Conservation (phyloP, 2,329 filamentous ascomycete genomes). For the Xylaria sp. region DNA sequence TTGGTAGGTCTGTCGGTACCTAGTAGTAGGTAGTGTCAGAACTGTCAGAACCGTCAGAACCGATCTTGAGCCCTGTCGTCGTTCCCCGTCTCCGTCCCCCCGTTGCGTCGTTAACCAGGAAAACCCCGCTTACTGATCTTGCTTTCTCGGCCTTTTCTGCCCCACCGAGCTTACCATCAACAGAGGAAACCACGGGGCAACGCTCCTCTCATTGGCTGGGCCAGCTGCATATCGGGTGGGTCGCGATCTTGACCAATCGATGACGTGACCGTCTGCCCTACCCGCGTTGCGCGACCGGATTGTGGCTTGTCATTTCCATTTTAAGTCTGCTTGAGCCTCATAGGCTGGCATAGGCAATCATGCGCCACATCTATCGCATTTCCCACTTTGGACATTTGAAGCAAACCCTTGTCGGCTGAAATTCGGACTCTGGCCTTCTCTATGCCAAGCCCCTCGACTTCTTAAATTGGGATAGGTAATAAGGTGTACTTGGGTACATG, state of each 20-base stretch:
- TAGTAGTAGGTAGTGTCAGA: too few relatives aligned
- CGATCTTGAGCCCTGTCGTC: too few relatives aligned
- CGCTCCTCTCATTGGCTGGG: slow-evolving; percentile 52
- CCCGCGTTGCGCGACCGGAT: slow-evolving; percentile 27
- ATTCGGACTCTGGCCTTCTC: background rate
- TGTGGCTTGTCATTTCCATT: slow-evolving; percentile 17
- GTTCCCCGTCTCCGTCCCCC: background rate
- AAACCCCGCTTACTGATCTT: slow-evolving; percentile 33
- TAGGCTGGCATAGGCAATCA: too few relatives aligned
- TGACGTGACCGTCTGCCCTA: slow-evolving; percentile 37
- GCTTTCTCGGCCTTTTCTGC: slow-evolving; percentile 19
- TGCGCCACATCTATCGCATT: slow-evolving; percentile 12
- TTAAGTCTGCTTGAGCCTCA: slow-evolving; percentile 16
- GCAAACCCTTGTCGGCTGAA: background rate
- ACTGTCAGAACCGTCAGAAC: too few relatives aligned
- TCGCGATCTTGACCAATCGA: slow-evolving; percentile 32
- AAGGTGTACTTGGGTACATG: background rate
- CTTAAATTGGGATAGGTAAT: background rate
- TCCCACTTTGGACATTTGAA: background rate
- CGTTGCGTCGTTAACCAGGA: slow-evolving; percentile 18
- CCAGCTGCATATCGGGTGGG: slow-evolving; percentile 17
- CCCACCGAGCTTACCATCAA: slow-evolving; percentile 49
- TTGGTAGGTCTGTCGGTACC: too few relatives aligned
- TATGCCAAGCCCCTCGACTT: background rate
- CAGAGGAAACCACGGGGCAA: slow-evolving; percentile 64